These are phyloP conservation scores for Populus pruinosa DNA, from an alignment of 345 rosid genomes.

Conservation along the genomic window DNA sequence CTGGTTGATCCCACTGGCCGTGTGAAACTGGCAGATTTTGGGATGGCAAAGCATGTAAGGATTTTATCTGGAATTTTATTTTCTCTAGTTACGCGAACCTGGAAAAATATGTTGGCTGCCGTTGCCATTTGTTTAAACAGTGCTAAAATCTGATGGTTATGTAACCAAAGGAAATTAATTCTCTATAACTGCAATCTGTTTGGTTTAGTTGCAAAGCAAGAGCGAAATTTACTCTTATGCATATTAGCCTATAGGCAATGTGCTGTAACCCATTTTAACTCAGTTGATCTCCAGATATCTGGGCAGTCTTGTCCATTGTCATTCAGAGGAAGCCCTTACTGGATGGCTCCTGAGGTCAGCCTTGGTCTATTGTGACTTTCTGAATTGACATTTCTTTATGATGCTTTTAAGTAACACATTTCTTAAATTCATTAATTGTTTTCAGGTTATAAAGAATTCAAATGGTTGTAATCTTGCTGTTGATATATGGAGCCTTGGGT, in stretches of 20 bases:
- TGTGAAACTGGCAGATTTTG: conserved; percentile 76
- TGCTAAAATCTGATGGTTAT: neutral
- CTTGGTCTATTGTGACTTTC: neutral
- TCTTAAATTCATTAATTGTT: neutral
- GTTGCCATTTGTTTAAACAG: neutral
- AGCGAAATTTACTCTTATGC: neutral
- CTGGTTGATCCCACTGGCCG: conserved; percentile 73
- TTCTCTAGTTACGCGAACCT: neutral
- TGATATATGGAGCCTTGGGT: conserved; percentile 87
- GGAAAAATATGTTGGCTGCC: neutral
- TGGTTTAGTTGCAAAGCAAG: neutral
- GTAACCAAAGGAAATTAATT: neutral
- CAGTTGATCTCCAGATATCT: conserved; percentile 45
- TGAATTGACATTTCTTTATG: neutral
- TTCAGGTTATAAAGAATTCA: conserved; percentile 63
- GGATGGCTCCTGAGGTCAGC: conserved; percentile 86
- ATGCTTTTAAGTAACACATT: neutral
- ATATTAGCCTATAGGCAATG: neutral
- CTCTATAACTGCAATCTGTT: neutral
- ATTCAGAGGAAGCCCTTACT: conserved; percentile 78
- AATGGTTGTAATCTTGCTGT: conserved; percentile 69
- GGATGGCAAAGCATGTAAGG: conserved; percentile 91
- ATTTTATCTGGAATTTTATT: conserved; percentile 9
- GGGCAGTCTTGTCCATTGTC: conserved; percentile 79
- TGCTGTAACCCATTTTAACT: conserved; percentile 3